These are phyloP conservation scores for Rhododendron ferrugineum DNA, from an alignment of 148 eudicot genomes.

Conservation along the genomic window DNA sequence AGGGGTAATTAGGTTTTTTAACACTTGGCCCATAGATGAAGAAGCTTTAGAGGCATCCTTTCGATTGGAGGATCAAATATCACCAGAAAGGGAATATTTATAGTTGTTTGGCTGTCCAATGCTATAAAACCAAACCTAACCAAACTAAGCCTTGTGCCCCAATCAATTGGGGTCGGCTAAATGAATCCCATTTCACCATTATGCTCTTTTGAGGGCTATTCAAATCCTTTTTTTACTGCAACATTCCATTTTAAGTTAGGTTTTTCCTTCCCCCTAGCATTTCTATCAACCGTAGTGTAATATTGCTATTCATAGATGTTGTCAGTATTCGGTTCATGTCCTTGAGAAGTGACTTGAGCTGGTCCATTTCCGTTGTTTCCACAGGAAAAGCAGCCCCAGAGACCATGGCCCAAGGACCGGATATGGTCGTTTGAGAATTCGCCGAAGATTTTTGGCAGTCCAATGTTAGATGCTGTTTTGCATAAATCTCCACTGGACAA, in stretches of 20 bases:
- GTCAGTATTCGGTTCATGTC: background rate
- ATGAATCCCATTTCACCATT: background rate
- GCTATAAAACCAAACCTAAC: background rate
- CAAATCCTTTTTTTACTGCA: background rate
- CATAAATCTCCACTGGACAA: slow-evolving; percentile 51
- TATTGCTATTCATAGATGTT: background rate
- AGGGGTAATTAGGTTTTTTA: background rate
- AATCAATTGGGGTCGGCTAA: background rate
- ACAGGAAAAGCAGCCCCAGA: slow-evolving; percentile 90
- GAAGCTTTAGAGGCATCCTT: background rate
- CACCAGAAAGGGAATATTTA: background rate
- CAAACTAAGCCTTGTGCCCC: background rate
- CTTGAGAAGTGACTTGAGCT: background rate
- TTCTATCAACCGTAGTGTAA: background rate
- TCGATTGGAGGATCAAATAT: background rate
- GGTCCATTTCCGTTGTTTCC: background rate
- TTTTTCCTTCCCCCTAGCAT: background rate
- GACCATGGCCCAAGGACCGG: slow-evolving; percentile 80
- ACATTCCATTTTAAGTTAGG: background rate
- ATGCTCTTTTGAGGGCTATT: background rate
- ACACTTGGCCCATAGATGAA: background rate
- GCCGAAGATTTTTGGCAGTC: slow-evolving; percentile 70
- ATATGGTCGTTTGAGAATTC: slow-evolving; percentile 77
- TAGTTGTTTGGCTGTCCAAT: background rate
- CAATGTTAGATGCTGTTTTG: slow-evolving; percentile 83